These are phyloP conservation scores for Talaromyces ruber DNA, from an alignment of 495 filamentous ascomycete species.

Conservation along the genomic window DNA sequence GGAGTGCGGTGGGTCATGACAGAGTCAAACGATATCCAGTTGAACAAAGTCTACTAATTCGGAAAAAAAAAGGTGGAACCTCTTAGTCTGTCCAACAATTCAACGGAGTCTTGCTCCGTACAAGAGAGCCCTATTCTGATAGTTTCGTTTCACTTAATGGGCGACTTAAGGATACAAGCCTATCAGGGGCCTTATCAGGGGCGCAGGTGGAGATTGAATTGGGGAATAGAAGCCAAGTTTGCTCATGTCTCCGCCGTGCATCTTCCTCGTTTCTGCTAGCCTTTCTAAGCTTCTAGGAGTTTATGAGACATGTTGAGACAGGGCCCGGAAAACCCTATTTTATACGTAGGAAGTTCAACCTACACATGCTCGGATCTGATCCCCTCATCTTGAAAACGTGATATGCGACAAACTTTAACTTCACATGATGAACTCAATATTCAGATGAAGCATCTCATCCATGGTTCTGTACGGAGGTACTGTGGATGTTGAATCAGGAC, in stretches of 20 bases:
- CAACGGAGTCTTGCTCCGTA: not conserved
- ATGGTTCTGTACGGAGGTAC: not conserved
- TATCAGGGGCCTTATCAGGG: not conserved
- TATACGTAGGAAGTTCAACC: not conserved
- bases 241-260: not conserved
- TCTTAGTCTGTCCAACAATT: not conserved
- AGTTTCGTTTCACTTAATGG: not conserved
- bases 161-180: not conserved
- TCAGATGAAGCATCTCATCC: not conserved
- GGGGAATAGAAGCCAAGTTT: not conserved
- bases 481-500: not conserved
- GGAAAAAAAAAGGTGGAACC: not conserved
- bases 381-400: not conserved
- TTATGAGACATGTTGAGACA: constrained; percentile 2
- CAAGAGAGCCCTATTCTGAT: not conserved
- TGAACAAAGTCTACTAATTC: not conserved
- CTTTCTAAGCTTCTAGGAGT: not conserved
- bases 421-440: not conserved
- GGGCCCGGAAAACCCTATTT: not conserved
- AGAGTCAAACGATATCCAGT: not conserved
- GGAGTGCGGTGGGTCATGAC: not conserved
- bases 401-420: not conserved
- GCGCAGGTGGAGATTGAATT: not conserved
- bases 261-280: not conserved
- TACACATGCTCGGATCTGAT: not conserved